phyloP scores from a whole-genome alignment of 345 rosid genomes.

The Geranium brycei region DNA sequence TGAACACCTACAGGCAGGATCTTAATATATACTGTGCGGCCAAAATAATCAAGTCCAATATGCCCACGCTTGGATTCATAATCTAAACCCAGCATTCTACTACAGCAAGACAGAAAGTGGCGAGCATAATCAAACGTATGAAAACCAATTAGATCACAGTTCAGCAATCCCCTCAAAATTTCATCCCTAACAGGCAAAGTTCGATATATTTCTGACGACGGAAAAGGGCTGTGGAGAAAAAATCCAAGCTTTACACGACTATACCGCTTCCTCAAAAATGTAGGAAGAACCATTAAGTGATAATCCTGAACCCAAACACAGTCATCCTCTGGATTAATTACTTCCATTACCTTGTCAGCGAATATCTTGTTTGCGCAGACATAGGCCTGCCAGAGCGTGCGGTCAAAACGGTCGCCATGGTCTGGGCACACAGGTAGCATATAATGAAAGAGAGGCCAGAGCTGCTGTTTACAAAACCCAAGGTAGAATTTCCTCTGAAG shows the following conservation, averaged over 20 bases:
- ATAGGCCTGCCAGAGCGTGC: slow-evolving; percentile 30
- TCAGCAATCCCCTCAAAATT: slow-evolving; percentile 27
- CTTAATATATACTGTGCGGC: slow-evolving; percentile 30
- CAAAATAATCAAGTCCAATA: slow-evolving; percentile 32
- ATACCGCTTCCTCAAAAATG: slow-evolving; percentile 31
- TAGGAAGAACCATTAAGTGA: slow-evolving; percentile 37
- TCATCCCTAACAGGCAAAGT: slow-evolving; percentile 34
- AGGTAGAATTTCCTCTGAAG: slow-evolving; percentile 25
- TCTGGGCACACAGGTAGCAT: slow-evolving; percentile 33
- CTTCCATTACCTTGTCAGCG: slow-evolving; percentile 37
- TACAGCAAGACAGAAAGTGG: slow-evolving; percentile 38
- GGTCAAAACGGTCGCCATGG: slow-evolving; percentile 24
- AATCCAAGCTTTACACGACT: slow-evolving; percentile 31
- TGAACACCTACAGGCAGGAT: slow-evolving; percentile 34
- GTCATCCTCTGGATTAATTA: slow-evolving; percentile 28
- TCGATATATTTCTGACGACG: slow-evolving; percentile 35
- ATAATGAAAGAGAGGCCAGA: slow-evolving; percentile 46
- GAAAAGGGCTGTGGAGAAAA: slow-evolving; percentile 41
- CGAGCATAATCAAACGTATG: slow-evolving; percentile 43
- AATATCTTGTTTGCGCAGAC: slow-evolving; percentile 31
- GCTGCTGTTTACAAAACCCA: slow-evolving; percentile 34
- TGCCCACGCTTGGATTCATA: slow-evolving; percentile 38
- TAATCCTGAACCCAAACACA: slow-evolving; percentile 41
- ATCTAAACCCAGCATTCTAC: slow-evolving; percentile 32
- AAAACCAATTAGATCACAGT: slow-evolving; percentile 36